Base-by-base conservation (phyloP, 2,329 filamentous ascomycete genomes). In the Aspergillus oerlinghausenensis region DNA sequence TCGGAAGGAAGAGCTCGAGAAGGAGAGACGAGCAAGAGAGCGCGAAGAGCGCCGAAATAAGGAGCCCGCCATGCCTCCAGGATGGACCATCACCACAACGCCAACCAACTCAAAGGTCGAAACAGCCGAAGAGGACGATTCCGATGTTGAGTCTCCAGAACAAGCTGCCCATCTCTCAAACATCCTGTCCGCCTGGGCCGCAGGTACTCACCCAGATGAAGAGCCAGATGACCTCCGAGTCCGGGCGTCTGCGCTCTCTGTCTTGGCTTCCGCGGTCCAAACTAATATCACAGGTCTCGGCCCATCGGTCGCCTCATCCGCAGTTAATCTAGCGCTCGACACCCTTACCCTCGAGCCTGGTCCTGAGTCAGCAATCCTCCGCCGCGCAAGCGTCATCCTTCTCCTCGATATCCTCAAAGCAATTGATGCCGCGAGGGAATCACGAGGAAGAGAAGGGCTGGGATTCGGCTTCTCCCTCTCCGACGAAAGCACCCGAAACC, bases 181-280 rank as follows among this genome's bases (percentile, higher is more conserved):
- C 43, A 73, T 77, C 7, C 58, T 77, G 14, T 63, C 71, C n/a
- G 70, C 74, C 26, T 77, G 75, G 75, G 74, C 71, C 3, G 68
- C 72, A 3, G 75, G 75, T 19, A 67, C 73, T 3, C 57, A 66
- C 1, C 60, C 66, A 8, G 74, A 77, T 51, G 63, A 68, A 23
- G 69, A 75, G 25, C 74, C 75, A n/a, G 75, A 78, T 53, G 75
- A 78, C 55, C 67, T 78, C 1, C 75, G 75, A 11, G 64, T 71
- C 1, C 70, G 75, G 3, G 67, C 75, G n/a, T 78, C 75, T 1
- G 75, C 75, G 14, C 64, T 78, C 3, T 78, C 75, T 2, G 73
- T 78, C 29, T 67, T 77, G 4, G 74, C 73, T 3, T 73, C 72
- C 1, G 74, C 74, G 0, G 67, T 77, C 1, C 68, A 74, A 49